Evolutionary conservation across 176 grass and related monocot genomes (phyloP), one percentile per base, ranked within the genome.

Genomic region (Carex scoparia): DNA sequence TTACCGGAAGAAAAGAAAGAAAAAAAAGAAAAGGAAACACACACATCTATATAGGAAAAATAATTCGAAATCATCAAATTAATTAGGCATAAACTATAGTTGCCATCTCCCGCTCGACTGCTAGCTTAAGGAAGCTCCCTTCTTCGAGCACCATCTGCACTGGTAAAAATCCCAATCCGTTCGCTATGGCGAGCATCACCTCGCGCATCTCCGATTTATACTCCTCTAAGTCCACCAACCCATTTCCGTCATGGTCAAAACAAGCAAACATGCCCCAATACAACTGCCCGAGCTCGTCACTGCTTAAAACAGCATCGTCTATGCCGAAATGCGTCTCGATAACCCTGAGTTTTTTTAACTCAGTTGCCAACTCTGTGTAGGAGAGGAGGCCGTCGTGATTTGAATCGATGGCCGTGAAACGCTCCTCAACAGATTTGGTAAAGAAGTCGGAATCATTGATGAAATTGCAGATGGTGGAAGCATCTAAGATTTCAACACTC

Each of bases 401-500:
- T 5, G 68, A 64, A 48, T 86, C 84, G 0, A 86, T 67, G 80
- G 23, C 33, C 2, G 79, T 44, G 55, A 88, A 88, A 48, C 80
- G 40, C 10, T 88, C 68, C 37, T 84, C 69, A 4, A 88, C 56
- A 7, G 40, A 84, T 32, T 62, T 63, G 51, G 40, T 57, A n/a
- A 84, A 88, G 55, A 54, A 61, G 1, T 18, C 40, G 1, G 57
- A 5, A 38, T 88, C 86, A 10, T 87, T 72, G 65, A 87, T 31
- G 86, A 84, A 87, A 19, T 40, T 55, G 6, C 27, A 64, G 27
- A 88, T 58, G 32, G 86, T 88, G 18, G 86, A 58, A 11, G 80
- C 86, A 68, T 86, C 72, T 27, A 86, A 35, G 40, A 86, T 53
- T 19, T 86, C 72, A 27, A 86, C 84, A 79, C 84, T 86, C 84